Evolutionary conservation across 1,284 basidiomycete genomes (phyloP).

Genomic region (Austroboletus niveus): DNA sequence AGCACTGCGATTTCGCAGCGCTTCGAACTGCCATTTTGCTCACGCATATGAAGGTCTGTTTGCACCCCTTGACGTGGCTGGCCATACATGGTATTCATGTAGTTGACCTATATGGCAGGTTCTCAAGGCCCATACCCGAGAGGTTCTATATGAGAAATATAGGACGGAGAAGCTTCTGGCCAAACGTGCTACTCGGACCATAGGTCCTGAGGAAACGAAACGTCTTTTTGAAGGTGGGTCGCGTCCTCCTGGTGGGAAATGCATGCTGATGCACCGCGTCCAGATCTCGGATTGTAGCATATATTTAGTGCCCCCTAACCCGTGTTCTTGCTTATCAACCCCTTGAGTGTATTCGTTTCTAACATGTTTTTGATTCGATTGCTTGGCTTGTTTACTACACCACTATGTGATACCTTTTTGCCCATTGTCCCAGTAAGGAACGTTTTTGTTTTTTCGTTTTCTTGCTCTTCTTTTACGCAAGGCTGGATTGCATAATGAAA

Average conservation of each 20-base stretch:
- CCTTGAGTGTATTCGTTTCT: constrained; percentile 10
- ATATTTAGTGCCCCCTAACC: constrained; percentile 22
- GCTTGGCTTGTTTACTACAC: background rate
- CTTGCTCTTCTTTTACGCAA: constrained; percentile 16
- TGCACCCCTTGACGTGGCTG: constrained; percentile 12
- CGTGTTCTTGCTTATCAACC: constrained; percentile 26
- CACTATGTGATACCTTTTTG: constrained; percentile 18
- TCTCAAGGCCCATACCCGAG: constrained; percentile 74
- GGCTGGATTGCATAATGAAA: constrained; percentile 23
- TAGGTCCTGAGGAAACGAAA: constrained; percentile 68
- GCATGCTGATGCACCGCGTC: constrained; percentile 18
- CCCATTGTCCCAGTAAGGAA: constrained; percentile 12
- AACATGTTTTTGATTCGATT: constrained; percentile 6
- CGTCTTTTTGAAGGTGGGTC: constrained; percentile 65
- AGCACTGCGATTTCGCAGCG: constrained; percentile 81
- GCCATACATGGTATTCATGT: constrained; percentile 8
- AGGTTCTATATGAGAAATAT: constrained; percentile 81
- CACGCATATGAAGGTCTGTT: constrained; percentile 73
- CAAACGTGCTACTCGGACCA: constrained; percentile 72
- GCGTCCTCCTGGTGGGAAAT: constrained; percentile 18
- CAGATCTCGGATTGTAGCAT: constrained; percentile 41
- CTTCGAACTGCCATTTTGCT: constrained; percentile 75
- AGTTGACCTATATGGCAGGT: constrained; percentile 47
- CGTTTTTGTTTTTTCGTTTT: constrained; percentile 10
- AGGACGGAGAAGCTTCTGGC: constrained; percentile 83